Evolutionary conservation across 768 basidiomycete species (phyloP).

Genomic region (Pleurotus eryngii): DNA sequence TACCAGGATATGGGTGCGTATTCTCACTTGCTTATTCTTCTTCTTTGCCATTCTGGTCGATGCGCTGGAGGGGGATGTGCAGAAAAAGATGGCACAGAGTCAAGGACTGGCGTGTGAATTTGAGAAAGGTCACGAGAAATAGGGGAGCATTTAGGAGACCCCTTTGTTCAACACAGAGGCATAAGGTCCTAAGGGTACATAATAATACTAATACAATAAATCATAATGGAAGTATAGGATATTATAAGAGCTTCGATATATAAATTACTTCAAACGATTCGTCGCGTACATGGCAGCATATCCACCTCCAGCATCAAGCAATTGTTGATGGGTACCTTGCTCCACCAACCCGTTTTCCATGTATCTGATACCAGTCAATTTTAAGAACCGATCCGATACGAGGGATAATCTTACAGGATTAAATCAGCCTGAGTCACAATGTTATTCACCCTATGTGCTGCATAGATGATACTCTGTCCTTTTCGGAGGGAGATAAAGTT

Average conservation of each 20-base stretch:
- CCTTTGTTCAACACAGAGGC: no score
- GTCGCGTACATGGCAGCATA: slow-evolving; percentile 35
- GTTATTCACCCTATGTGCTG: slow-evolving; percentile 53
- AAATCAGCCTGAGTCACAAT: slow-evolving; percentile 47
- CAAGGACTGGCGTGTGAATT: neutral
- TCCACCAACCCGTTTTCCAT: slow-evolving; percentile 45
- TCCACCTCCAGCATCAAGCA: slow-evolving; percentile 32
- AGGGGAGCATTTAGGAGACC: no score
- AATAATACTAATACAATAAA: neutral
- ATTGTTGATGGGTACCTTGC: slow-evolving; percentile 36
- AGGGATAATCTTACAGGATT: slow-evolving; percentile 39
- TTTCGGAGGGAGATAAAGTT: slow-evolving; percentile 31
- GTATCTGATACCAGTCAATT: slow-evolving; percentile 25
- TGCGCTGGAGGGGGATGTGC: neutral
- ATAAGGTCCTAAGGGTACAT: no score
- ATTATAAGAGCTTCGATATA: neutral
- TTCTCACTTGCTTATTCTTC: slow-evolving; percentile 54
- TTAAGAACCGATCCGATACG: slow-evolving; percentile 1
- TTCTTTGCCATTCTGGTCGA: slow-evolving; percentile 49
- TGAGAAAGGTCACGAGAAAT: neutral
- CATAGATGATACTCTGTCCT: slow-evolving; percentile 54
- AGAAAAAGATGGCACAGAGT: no score
- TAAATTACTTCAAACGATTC: neutral
- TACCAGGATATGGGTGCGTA: neutral
- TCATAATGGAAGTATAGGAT: neutral